Conservation (phyloP, 768 basidiomycete genomes). For the Trametes cinnabarina region DNA sequence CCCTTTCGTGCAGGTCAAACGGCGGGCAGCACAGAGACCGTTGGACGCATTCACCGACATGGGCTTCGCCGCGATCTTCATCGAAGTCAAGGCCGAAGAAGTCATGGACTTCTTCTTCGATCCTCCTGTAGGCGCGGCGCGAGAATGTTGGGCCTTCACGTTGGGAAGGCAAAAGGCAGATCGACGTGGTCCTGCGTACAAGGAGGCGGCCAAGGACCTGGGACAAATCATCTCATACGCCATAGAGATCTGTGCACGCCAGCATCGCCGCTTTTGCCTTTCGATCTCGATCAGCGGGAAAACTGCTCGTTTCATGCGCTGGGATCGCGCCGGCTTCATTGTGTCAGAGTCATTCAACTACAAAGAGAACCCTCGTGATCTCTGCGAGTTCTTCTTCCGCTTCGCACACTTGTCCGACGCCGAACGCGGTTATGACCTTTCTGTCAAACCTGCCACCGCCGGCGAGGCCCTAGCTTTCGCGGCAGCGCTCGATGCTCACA, state of each 20-base stretch:
- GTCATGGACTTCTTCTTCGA: not conserved
- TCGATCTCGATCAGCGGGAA: not conserved
- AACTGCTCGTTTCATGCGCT: not conserved
- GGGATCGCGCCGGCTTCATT: conserved; percentile 6
- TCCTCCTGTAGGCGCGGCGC: not conserved
- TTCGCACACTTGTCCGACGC: not conserved
- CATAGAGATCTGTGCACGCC: not conserved
- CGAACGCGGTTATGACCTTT: conserved; percentile 6
- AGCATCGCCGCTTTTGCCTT: conserved; percentile 4
- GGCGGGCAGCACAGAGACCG: not conserved
- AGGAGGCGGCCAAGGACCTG: not conserved
- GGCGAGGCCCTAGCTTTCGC: not conserved
- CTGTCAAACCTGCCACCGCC: not conserved
- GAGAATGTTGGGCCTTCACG: not conserved
- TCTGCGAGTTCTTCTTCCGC: not conserved
- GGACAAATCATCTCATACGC: conserved; percentile 7
- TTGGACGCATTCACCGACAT: not conserved
- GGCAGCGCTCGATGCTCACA: not conserved
- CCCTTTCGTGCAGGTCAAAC: not conserved
- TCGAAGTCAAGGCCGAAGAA: not conserved
- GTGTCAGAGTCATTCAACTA: conserved; percentile 8
- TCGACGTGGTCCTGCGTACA: too few relatives aligned
- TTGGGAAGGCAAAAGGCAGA: not conserved
- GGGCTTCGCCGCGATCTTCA: conserved; percentile 1
- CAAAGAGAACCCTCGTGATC: not conserved